Evolutionary conservation across 805 yeast species (phyloP), one percentile per base, ranked within the genome.

Genomic region (Cyberlindnera saturnus): DNA sequence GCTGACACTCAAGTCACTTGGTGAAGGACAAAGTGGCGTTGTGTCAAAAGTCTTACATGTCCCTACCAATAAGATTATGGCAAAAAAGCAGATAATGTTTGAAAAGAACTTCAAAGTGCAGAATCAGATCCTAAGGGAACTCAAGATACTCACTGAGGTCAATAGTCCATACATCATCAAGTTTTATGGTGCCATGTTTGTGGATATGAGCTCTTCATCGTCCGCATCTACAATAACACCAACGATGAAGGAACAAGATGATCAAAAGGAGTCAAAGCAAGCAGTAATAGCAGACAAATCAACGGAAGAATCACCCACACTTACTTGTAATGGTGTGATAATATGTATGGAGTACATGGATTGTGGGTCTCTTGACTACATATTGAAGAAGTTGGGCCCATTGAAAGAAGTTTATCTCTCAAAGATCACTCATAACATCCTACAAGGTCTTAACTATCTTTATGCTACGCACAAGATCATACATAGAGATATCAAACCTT

Each of bases 321-420:
- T 59, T 7, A 53, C 50, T 11, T 64, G 69, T 48, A 77, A 77
- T 56, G 86, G 87, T 48, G 90, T 93, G 15, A 82, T 88, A 13
- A 85, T 93, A 47, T 84, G 96, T 60, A 89, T 90, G 95, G 98
- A 91, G 64, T 90, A 86, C 64, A 86, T 91, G 78, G 96, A 91
- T 63, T 86, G 96, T 63, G 91, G 96, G 0, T 88, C 97, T 0
- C 69, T 91, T 32, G 98, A 93, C 60, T 80, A 86, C 48, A 82
- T 91, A 19, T 66, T 82, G 48, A 73, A 74, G 43, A 61, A 71
- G 5, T 64, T 73, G 36, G 88, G 89, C 5, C 79, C 81, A 11
- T 69, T 86, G 32, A 83, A 86, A 3, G 84, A 83, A 48, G 66
- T 69, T 40, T 81, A 87, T 42, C 69, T 91, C 19, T 81, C 83